Base-by-base conservation (phyloP, 148 eudicot genomes). In the Rhododendron mucronatum region DNA sequence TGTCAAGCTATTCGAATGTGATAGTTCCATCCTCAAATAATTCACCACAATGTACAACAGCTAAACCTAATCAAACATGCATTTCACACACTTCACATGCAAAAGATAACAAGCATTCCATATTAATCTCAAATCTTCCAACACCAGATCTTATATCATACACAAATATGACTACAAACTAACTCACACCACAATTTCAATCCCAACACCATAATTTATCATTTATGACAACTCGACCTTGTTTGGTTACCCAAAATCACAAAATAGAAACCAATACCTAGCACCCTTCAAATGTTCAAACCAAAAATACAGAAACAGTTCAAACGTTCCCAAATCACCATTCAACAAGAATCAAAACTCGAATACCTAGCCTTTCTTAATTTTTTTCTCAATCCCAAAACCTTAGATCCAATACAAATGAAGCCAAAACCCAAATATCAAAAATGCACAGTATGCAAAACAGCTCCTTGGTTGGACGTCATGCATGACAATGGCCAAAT, bases 321-420 rank as follows among this genome's bases (percentile, higher is more conserved):
- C 57, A 2, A 61, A 20, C 18, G 1, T 33, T 51, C 50, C 80
- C 79, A 48, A 1, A n/a, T 73, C 63, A 71, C 79, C 80, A 45
- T 73, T 71, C 11, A 50, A 2, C 76, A 44, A 61, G 11, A 84
- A 65, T 50, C 47, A 20, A 45, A 26, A 10, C 28, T 39, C 84
- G 3, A 41, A 20, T 39, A 21, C 33, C 67, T 65, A 63, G 10
- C 37, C 69, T 44, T 23, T 65, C 20, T 2, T 21, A n/a, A 59
- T 12, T n/a, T 13, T 53, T 20, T 18, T 53, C 51, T 35, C 84
- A 77, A 83, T 48, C 50, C 51, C 77, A 61, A 63, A 78, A 33
- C 41, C 71, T 55, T 83, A 79, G 86, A 87, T 87, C 84, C 84
- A 51, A 11, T 67, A 67, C 74, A 67, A 67, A 67, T 23, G 9